A percentile compares a stretch with the other conserved stretches of the same genome.
Conservation (phyloP, 78 protist genomes). For the Dictyostelium capitatum region DNA sequence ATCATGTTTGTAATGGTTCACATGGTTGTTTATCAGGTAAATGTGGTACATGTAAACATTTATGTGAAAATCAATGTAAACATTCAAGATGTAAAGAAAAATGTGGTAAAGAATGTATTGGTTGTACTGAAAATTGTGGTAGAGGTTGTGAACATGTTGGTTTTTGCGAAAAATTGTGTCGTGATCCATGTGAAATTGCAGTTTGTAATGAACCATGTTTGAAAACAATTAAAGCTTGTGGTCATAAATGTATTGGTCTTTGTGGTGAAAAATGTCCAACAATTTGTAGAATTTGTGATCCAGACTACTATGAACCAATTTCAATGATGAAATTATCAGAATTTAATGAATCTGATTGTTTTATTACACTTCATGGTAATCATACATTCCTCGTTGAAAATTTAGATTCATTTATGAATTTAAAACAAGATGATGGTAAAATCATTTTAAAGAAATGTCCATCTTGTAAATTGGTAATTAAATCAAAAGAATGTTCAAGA, state of each 20-base stretch:
- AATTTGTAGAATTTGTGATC: slow-evolving; percentile 25
- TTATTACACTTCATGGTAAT: neutral
- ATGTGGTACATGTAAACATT: slow-evolving; percentile 35
- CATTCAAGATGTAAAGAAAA: slow-evolving; percentile 43
- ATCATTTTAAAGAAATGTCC: slow-evolving; percentile 40
- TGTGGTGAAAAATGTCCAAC: slow-evolving; percentile 85
- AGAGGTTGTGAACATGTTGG: slow-evolving; percentile 52
- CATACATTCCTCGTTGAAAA: neutral
- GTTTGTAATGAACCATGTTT: slow-evolving; percentile 72
- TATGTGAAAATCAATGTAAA: slow-evolving; percentile 18
- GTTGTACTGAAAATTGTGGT: slow-evolving; percentile 76
- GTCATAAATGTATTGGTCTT: slow-evolving; percentile 83
- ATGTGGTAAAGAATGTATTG: slow-evolving; percentile 52
- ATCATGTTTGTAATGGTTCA: neutral
- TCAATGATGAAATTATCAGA: slow-evolving; percentile 24
- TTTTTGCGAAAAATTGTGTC: slow-evolving; percentile 61
- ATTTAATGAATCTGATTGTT: slow-evolving; percentile 12
- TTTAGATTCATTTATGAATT: slow-evolving; percentile 11
- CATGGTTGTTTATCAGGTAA: slow-evolving; percentile 1
- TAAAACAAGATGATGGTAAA: neutral
- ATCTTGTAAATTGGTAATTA: neutral
- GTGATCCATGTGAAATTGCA: slow-evolving; percentile 49
- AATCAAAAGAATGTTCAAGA: neutral
- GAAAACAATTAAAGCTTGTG: slow-evolving; percentile 50
- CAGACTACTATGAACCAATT: slow-evolving; percentile 1